phyloP scores from a whole-genome alignment of 2,329 filamentous ascomycete genomes.

The Penicillium psychrosexuale region DNA sequence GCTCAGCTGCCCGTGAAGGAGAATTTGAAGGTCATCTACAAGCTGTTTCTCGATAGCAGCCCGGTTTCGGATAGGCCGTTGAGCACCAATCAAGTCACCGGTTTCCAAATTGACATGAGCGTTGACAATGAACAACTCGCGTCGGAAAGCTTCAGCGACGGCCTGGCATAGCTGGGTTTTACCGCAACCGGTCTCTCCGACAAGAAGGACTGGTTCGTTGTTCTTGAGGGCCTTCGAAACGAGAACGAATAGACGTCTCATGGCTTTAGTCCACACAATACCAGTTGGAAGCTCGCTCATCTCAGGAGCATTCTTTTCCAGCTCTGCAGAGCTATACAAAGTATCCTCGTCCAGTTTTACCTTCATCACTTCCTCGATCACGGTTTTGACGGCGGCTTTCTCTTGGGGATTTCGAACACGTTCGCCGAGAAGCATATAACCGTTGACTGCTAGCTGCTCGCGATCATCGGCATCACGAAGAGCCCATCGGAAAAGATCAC shows the following conservation, averaged over 20 bases:
- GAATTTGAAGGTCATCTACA: conserved; percentile 54
- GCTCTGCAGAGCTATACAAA: conserved; percentile 65
- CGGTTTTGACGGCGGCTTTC: conserved; percentile 73
- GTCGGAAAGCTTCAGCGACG: conserved; percentile 74
- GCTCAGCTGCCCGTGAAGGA: conserved; percentile 39
- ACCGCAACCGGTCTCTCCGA: conserved; percentile 95
- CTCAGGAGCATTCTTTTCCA: conserved; percentile 56
- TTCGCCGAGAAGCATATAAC: conserved; percentile 94
- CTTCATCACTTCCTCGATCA: conserved; percentile 89
- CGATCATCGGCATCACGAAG: conserved; percentile 77
- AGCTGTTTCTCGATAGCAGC: conserved; percentile 67
- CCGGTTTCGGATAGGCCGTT: conserved; percentile 84
- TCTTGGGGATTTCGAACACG: conserved; percentile 90
- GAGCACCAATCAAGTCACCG: conserved; percentile 92
- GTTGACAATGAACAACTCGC: conserved; percentile 83
- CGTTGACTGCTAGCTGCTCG: conserved; percentile 84
- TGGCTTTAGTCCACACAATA: conserved; percentile 92
- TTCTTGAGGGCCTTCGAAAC: conserved; percentile 83
- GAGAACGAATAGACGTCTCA: conserved; percentile 85
- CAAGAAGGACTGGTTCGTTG: conserved; percentile 88
- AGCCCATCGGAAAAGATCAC: conserved; percentile 96
- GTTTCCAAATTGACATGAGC: conserved; percentile 98
- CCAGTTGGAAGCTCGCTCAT: conserved; percentile 30
- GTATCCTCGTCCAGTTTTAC: conserved; percentile 71
- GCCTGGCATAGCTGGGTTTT: conserved; percentile 97